Percentiles rank a stretch among this genome's conserved stretches.
Evolutionary conservation across 140 eudicot species (phyloP).

Genomic region (Ambrosia hybrid): DNA sequence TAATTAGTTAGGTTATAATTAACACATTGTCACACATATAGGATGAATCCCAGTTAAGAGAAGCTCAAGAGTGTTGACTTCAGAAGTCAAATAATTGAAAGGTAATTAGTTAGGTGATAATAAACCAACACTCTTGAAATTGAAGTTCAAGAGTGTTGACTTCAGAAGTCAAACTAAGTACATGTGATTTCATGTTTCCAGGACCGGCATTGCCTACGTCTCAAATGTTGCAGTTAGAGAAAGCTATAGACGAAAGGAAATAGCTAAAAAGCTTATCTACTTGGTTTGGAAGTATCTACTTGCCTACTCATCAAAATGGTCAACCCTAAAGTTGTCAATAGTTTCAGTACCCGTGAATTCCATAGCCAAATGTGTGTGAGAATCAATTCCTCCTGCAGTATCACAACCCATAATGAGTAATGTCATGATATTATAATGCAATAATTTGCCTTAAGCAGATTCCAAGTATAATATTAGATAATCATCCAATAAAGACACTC

Average conservation of each 20-base stretch:
- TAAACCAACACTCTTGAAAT: conserved; percentile 7
- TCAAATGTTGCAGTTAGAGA: conserved; percentile 85
- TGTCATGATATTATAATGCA: conserved; percentile 4
- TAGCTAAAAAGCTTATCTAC: conserved; percentile 65
- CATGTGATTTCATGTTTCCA: conserved; percentile 25
- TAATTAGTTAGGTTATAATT: no score
- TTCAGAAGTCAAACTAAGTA: conserved; percentile 22
- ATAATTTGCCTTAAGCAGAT: not conserved
- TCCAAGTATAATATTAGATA: not conserved
- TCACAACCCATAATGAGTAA: conserved; percentile 17
- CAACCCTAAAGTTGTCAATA: conserved; percentile 35
- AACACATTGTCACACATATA: no score
- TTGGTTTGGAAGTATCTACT: no score
- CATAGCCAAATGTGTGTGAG: conserved; percentile 96
- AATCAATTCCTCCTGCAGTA: conserved; percentile 93
- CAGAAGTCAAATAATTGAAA: no score
- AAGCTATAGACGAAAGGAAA: conserved; percentile 68
- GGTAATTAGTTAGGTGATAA: no score
- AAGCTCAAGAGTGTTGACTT: no score
- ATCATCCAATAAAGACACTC: not conserved
- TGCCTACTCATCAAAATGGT: no score
- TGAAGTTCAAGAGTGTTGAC: conserved; percentile 12
- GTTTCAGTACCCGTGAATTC: conserved; percentile 92
- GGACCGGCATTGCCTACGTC: conserved; percentile 85
- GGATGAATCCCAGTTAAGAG: no score